Evolutionary conservation across 2,329 filamentous ascomycete species (phyloP), one percentile per base, ranked within the genome.

Genomic region (Talaromyces amestolkiae): DNA sequence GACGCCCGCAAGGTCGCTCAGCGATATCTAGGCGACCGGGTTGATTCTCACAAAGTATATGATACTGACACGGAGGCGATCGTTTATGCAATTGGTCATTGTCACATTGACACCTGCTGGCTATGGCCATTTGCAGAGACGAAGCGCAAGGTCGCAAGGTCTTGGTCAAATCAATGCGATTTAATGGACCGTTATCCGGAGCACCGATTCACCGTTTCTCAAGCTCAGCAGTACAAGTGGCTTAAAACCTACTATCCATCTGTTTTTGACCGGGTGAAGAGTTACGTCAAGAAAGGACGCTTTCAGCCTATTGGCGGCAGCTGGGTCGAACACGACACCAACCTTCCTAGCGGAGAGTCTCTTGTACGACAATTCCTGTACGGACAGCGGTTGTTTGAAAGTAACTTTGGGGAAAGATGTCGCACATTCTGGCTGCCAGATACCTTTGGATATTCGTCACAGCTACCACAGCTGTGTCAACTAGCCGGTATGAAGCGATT

Each of bases 311-410:
- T 99, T 71, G 95, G 95, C 69, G 95, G 95, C 63, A 97, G 93
- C 80, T 99, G 95, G 95, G 94, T 99, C 17, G 95, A 99, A 76
- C 95, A 99, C 74, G 95, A 99, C 76, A 99, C 95, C 69, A 99
- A 99, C 75, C 86, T 99, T 85, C 95, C 95, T 0, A 94, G 93
- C 72, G 95, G 95, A 58, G 95, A 99, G 79, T 96, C 94, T 2
- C 85, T 99, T 43, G 90, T 95, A 56, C 88, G 95, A 49, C 95
- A 99, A 76, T 99, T 99, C 75, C 77, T 99, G 58, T 97, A 97
- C 71, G 95, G 95, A 3, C 95, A 99, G 76, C 86, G 95, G 47
- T 96, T 94, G 81, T 99, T 97, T 71, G 91, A 99, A 78, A 91
- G 90, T 77, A 89, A 92, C 70, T 99, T 99, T 76, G 95, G 95